Percentiles rank a stretch among this genome's conserved stretches.
Conservation (phyloP, 371 early-diverging fungal genomes). For the Mortierella polycephala region DNA sequence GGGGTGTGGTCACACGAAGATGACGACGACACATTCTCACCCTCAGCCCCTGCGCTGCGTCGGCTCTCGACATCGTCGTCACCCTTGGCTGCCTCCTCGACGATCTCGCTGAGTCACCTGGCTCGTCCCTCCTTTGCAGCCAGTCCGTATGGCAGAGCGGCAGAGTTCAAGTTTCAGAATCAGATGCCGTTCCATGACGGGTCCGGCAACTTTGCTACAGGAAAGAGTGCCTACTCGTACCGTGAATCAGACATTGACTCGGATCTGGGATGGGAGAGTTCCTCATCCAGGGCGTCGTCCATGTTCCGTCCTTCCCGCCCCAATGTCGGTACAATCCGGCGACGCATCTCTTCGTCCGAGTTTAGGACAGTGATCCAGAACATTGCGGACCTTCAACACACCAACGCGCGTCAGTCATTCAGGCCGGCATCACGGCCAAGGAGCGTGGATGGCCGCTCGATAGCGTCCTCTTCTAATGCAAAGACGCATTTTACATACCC, state of each 20-base stretch:
- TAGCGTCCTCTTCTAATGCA: neutral
- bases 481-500: slow-evolving; percentile 29
- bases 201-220: slow-evolving; percentile 36
- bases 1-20: slow-evolving; percentile 49
- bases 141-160: neutral
- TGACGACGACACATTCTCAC: slow-evolving; percentile 26
- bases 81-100: slow-evolving; percentile 14
- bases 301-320: slow-evolving; percentile 8
- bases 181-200: slow-evolving; percentile 53
- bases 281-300: slow-evolving; percentile 29
- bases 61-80: slow-evolving; percentile 13
- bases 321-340: neutral
- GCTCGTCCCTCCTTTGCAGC: slow-evolving; percentile 42
- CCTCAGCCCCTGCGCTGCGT: slow-evolving; percentile 7
- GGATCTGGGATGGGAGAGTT: slow-evolving; percentile 32
- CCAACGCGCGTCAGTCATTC: slow-evolving; percentile 2
- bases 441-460: slow-evolving; percentile 8
- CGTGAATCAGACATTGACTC: slow-evolving; percentile 29
- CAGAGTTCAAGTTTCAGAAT: slow-evolving; percentile 29
- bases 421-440: slow-evolving; percentile 7
- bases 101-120: slow-evolving; percentile 27
- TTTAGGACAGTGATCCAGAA: slow-evolving; percentile 40
- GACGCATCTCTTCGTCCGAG: slow-evolving; percentile 29
- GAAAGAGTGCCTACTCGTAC: slow-evolving; percentile 9
- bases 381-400: slow-evolving; percentile 39